Base-by-base conservation (phyloP, 345 rosid genomes). In the Pistacia atlantica region DNA sequence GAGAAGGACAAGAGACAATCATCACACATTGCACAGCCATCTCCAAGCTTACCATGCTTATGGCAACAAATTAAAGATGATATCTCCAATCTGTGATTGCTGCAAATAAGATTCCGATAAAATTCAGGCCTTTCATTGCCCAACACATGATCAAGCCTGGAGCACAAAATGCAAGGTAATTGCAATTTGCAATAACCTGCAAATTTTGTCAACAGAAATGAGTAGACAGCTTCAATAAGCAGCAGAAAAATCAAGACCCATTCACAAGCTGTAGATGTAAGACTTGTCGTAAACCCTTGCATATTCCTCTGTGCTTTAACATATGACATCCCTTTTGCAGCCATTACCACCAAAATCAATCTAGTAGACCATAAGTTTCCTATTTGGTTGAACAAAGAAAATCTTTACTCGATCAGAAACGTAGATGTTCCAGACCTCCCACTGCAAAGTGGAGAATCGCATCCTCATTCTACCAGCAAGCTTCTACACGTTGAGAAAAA, bases 141-240 rank as follows among this genome's bases (percentile, higher is more conserved):
- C 11, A 87, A 74, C 11, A 84, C 77, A 64, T 84, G 94, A 76
- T 91, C 94, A 70, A 91, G 89, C 81, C 90, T 84, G 56, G 96
- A 87, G 78, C 96, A 93, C 35, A 93, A 83, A 77, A 91, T 83
- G 84, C 96, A 93, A 65, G 96, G 96, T 38, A 82, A 66, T 77
- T 87, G 91, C 84, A 93, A 77, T 60, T 85, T 79, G 56, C 88
- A 91, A 73, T 80, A 80, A n/a, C 71, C 80, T 0, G 97, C 91
- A 73, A 93, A 91, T 90, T 80, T 86, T 33, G 84, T 84, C 63
- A 85, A 86, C 38, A 93, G 81, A 76, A 84, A 88, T 3, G 96
- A 85, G 72, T 89, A 86, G 71, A 80, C 78, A 25, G 94, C 93
- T 74, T 90, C 85, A 68, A 87, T 59, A 68, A 91, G 78, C 83